phyloP scores from a whole-genome alignment of 2,329 filamentous ascomycete genomes.

The Clarireedia homoeocarpa region DNA sequence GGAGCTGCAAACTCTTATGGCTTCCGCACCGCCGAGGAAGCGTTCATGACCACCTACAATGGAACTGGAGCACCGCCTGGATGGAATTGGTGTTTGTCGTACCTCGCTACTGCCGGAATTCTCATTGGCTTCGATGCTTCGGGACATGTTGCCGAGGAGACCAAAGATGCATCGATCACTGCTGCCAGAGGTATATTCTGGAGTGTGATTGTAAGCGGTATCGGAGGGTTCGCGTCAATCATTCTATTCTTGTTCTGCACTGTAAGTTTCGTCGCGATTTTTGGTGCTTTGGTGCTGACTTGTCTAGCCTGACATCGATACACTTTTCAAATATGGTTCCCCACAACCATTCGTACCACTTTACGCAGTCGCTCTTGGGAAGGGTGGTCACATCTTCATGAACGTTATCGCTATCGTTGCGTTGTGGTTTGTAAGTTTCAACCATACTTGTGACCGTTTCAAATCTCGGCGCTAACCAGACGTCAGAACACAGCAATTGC shows the following conservation, averaged over 20 bases:
- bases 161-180: constrained; percentile 9
- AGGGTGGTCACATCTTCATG: constrained; percentile 10
- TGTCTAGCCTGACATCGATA: constrained; percentile 8
- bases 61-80: constrained; percentile 10
- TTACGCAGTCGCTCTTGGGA: constrained; percentile 11
- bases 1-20: constrained; percentile 11
- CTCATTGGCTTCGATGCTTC: constrained; percentile 14
- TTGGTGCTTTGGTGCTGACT: neutral
- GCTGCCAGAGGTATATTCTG: constrained; percentile 15
- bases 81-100: constrained; percentile 15
- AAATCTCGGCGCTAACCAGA: neutral
- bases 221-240: constrained; percentile 12
- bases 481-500: constrained; percentile 12
- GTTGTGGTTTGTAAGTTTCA: constrained; percentile 5
- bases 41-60: constrained; percentile 15
- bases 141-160: constrained; percentile 15
- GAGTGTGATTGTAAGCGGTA: constrained; percentile 10
- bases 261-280: neutral
- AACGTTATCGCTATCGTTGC: constrained; percentile 11
- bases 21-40: constrained; percentile 12
- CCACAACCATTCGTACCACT: constrained; percentile 14
- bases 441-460: neutral
- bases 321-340: constrained; percentile 8
- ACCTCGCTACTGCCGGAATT: constrained; percentile 11
- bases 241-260: constrained; percentile 14